Percentiles rank a stretch among this genome's conserved stretches.
phyloP scores from a whole-genome alignment of 2,329 filamentous ascomycete genomes.

The Dothideomycetes sp. region DNA sequence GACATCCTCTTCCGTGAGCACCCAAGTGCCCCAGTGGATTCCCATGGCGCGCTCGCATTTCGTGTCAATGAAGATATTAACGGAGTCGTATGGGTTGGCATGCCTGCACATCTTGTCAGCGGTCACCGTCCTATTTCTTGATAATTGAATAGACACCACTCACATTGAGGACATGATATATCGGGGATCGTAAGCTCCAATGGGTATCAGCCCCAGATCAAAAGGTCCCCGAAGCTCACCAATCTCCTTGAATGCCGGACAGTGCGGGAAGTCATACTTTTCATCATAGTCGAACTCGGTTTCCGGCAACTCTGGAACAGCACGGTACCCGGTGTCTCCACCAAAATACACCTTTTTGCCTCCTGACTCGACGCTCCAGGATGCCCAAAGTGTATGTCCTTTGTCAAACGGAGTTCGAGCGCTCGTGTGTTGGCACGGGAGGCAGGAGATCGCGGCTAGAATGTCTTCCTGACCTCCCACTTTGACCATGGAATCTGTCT shows the following conservation, averaged over 20 bases:
- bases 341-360: slow-evolving; percentile 76
- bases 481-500: slow-evolving; percentile 1
- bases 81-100: slow-evolving; percentile 73
- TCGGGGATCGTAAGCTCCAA: slow-evolving; percentile 74
- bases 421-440: slow-evolving; percentile 77
- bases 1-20: slow-evolving; percentile 73
- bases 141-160: neutral
- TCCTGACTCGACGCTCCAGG: slow-evolving; percentile 67
- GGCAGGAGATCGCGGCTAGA: slow-evolving; percentile 60
- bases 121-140: neutral
- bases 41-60: slow-evolving; percentile 66
- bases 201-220: slow-evolving; percentile 84
- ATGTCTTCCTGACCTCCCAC: slow-evolving; percentile 37
- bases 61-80: slow-evolving; percentile 82
- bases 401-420: slow-evolving; percentile 59
- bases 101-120: slow-evolving; percentile 35
- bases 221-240: slow-evolving; percentile 73
- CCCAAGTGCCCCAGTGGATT: slow-evolving; percentile 89
- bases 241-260: slow-evolving; percentile 78
- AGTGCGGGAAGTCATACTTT: slow-evolving; percentile 57
- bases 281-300: slow-evolving; percentile 61
- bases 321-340: slow-evolving; percentile 79
- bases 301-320: slow-evolving; percentile 54
- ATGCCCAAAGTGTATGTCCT: slow-evolving; percentile 72
- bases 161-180: slow-evolving; percentile 61